A percentile compares a stretch with the other conserved stretches of the same genome.
Conservation (phyloP, 768 basidiomycete species). For the Suillus clintonianus region DNA sequence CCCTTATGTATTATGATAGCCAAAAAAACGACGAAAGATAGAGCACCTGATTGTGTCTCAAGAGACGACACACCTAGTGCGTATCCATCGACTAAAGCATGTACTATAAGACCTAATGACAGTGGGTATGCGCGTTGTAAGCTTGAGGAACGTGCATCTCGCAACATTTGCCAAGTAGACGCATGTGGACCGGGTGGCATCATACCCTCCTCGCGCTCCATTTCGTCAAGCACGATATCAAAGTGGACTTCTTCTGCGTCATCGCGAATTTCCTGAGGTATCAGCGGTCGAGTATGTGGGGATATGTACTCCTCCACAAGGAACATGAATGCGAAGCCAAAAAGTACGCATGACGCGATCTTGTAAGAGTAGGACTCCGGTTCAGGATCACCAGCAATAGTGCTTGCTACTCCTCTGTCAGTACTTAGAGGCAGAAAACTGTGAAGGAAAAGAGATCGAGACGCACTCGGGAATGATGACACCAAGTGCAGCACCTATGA, state of each 20-base stretch:
- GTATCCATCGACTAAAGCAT: slow-evolving; percentile 90
- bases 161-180: slow-evolving; percentile 13
- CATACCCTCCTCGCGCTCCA: slow-evolving; percentile 45
- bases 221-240: slow-evolving; percentile 63
- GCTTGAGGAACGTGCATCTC: slow-evolving; percentile 19
- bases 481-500: slow-evolving; percentile 87
- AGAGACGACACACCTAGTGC: slow-evolving; percentile 82
- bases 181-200: slow-evolving; percentile 5
- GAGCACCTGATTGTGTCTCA: slow-evolving; percentile 38
- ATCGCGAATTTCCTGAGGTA: neutral
- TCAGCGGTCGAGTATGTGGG: slow-evolving; percentile 46
- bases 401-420: slow-evolving; percentile 73
- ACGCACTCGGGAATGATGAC: slow-evolving; percentile 94
- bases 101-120: slow-evolving; percentile 84
- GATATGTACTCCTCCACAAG: slow-evolving; percentile 64
- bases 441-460: neutral
- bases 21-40: slow-evolving; percentile 86
- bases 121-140: slow-evolving; percentile 61
- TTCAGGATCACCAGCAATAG: slow-evolving; percentile 40
- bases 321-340: slow-evolving; percentile 61
- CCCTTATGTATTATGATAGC: slow-evolving; percentile 94
- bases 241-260: slow-evolving; percentile 45
- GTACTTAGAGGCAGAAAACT: neutral
- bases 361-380: slow-evolving; percentile 47
- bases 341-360: slow-evolving; percentile 64